Evolutionary conservation across 257 asterid genomes (phyloP).

Genomic region (Agastache rugosa): DNA sequence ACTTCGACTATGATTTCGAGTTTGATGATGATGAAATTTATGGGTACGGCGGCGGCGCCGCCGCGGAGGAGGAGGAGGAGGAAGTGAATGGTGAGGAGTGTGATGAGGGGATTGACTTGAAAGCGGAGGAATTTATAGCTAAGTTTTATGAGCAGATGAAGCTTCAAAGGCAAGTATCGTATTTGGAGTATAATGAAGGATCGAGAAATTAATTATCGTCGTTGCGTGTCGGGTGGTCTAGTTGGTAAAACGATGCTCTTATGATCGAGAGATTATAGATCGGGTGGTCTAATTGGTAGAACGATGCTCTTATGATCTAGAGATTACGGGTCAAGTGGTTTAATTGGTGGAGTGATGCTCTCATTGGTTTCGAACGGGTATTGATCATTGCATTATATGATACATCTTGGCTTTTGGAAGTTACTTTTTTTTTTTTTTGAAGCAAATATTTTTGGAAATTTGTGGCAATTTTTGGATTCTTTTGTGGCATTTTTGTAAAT

Average conservation of each 20-base stretch:
- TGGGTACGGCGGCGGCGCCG: neutral
- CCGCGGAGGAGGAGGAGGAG: slow-evolving; percentile 16
- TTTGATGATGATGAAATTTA: slow-evolving; percentile 31
- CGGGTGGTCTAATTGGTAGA: no score
- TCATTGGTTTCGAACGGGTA: no score
- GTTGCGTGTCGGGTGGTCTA: no score
- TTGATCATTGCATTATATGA: no score
- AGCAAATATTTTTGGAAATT: neutral
- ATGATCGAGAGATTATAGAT: no score
- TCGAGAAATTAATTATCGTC: neutral
- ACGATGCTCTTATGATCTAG: no score
- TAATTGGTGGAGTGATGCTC: no score
- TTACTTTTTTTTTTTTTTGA: no score
- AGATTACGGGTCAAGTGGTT: no score
- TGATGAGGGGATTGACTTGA: slow-evolving; percentile 69
- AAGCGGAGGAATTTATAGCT: slow-evolving; percentile 81
- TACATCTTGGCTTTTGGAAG: no score
- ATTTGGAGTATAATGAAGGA: slow-evolving; percentile 37
- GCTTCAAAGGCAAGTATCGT: slow-evolving; percentile 56
- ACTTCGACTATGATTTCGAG: slow-evolving; percentile 72
- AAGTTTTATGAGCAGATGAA: slow-evolving; percentile 72
- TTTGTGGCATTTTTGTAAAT: slow-evolving; percentile 23
- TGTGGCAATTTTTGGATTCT: neutral
- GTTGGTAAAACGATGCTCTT: no score
- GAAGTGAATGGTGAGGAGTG: neutral